Conservation (phyloP, 1,284 basidiomycete species). For the Ustilago bromivora region DNA sequence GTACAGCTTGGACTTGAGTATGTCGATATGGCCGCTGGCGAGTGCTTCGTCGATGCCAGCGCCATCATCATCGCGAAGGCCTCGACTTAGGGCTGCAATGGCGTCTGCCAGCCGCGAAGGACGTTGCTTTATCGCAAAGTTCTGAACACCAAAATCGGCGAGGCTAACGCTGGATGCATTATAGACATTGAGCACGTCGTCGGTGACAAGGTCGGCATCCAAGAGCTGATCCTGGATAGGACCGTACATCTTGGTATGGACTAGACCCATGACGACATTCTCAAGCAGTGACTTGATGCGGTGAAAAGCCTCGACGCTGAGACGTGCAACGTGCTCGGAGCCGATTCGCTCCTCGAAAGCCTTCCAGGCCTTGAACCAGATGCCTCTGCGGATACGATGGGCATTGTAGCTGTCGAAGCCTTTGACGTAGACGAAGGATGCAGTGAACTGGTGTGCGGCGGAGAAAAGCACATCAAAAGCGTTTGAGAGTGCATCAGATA, state of each 20-base stretch:
- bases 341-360: slow-evolving; percentile 41
- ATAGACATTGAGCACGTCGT: slow-evolving; percentile 33
- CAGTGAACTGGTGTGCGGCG: slow-evolving; percentile 41
- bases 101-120: slow-evolving; percentile 23
- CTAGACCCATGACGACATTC: slow-evolving; percentile 50
- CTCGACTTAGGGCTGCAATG: slow-evolving; percentile 16
- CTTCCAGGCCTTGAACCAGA: slow-evolving; percentile 49
- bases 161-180: slow-evolving; percentile 26
- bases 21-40: slow-evolving; percentile 6
- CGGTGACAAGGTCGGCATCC: slow-evolving; percentile 34
- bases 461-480: slow-evolving; percentile 24
- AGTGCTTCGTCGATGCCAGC: slow-evolving; percentile 35
- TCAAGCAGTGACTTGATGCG: slow-evolving; percentile 45
- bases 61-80: slow-evolving; percentile 25
- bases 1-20: slow-evolving; percentile 7
- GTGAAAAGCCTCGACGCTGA: slow-evolving; percentile 33
- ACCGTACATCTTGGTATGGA: slow-evolving; percentile 45
- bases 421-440: slow-evolving; percentile 50
- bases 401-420: slow-evolving; percentile 54
- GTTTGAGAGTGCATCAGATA: slow-evolving; percentile 17
- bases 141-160: slow-evolving; percentile 31
- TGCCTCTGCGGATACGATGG: slow-evolving; percentile 47
- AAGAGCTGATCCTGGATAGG: slow-evolving; percentile 35
- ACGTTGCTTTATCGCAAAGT: slow-evolving; percentile 23
- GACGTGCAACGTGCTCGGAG: slow-evolving; percentile 25